A percentile compares a stretch with the other conserved stretches of the same genome.
phyloP scores from a whole-genome alignment of 805 yeast species.

The Metschnikowia dekortorum region DNA sequence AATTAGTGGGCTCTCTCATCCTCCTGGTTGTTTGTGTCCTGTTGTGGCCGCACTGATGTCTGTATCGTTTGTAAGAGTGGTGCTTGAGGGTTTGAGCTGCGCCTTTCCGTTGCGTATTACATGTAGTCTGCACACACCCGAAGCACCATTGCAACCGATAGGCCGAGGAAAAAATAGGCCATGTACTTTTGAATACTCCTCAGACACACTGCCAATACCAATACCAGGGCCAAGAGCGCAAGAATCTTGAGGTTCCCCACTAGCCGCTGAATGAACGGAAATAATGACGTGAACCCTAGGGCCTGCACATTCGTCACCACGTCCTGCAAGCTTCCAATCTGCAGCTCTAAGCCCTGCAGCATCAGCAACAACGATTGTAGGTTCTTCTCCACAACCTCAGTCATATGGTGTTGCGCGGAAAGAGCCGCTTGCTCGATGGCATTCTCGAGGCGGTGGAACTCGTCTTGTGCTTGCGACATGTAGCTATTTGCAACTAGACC shows the following conservation, averaged over 20 bases:
- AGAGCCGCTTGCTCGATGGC: neutral
- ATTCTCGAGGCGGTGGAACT: neutral
- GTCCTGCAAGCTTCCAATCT: slow-evolving; percentile 1
- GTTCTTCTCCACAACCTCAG: neutral
- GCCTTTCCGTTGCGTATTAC: slow-evolving; percentile 1
- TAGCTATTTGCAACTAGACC: neutral
- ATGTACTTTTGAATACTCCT: neutral
- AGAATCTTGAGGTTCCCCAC: neutral
- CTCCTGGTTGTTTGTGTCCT: neutral
- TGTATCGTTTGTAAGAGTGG: neutral
- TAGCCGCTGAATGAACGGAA: neutral
- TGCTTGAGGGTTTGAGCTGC: neutral
- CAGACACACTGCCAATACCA: neutral
- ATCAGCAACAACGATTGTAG: neutral
- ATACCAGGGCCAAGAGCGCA: neutral
- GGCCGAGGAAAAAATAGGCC: neutral
- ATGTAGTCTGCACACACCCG: neutral
- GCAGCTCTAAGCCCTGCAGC: neutral
- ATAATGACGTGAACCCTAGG: neutral
- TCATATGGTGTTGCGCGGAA: neutral
- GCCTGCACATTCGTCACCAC: slow-evolving; percentile 2
- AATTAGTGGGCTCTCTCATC: slow-evolving; percentile 21
- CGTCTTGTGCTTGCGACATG: neutral
- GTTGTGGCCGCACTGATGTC: neutral
- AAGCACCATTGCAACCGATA: neutral